Evolutionary conservation across 352 stramenopile genomes (phyloP), one percentile per base, ranked within the genome.

Genomic region (Pythium dissotocum): DNA sequence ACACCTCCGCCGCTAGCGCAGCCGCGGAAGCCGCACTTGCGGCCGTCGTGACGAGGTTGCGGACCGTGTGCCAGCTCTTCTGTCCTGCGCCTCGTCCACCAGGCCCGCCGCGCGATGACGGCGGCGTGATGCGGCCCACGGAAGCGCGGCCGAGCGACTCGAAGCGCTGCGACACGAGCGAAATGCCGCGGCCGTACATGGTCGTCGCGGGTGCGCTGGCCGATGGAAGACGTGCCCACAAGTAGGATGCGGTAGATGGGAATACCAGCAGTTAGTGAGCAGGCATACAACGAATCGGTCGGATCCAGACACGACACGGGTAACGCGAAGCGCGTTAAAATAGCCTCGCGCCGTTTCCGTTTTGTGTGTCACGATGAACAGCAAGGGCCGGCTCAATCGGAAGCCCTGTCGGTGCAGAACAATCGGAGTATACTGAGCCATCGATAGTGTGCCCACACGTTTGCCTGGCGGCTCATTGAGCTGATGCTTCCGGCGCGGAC

Each of bases 161-260:
- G 53, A 52, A 65, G 12, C 64, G 64, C 48, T 70, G 64, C 24
- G 64, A 70, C 32, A 70, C 64, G 40, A 61, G 59, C 55, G 64
- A 70, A 35, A 70, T 60, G 46, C 64, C 64, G 49, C 64, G 64
- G 48, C 56, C 64, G 52, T 70, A 70, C 64, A 70, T 70, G 33
- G 64, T 48, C 18, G 30, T n/a, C 30, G 44, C 6, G 28, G 28
- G 28, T 30, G 28, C 28, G 28, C 28, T 30, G 28, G 28, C 28
- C 28, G 28, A 30, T 30, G 28, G 28, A 30, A 30, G 28, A 30
- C 28, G 28, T 30, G 28, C 28, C 28, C 28, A 5, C 28, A 4
- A 6, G 32, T 14, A 51, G 9, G 38, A 13, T 51, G 42, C 6
- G 16, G 42, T 21, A 21, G 42, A 49, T 3, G 18, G 28, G 28